phyloP scores from a whole-genome alignment of 305 asterid species.

The Solanum hybrid region DNA sequence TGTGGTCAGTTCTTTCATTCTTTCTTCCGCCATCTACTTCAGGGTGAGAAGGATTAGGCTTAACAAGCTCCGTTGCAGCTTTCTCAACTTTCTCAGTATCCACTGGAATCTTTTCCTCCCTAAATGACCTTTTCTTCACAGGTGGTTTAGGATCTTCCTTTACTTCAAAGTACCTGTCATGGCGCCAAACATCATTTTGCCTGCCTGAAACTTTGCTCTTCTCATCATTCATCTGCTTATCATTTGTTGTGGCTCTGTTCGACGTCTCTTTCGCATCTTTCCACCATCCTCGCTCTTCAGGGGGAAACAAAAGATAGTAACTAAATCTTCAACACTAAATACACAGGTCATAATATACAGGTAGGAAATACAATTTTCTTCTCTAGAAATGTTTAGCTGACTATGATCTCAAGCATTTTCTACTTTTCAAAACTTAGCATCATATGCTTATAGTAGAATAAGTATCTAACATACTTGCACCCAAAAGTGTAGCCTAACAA shows the following conservation, averaged over 20 bases:
- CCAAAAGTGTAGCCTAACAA: background rate
- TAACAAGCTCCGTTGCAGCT: constrained; percentile 22
- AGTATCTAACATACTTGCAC: background rate
- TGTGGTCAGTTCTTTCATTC: constrained; percentile 29
- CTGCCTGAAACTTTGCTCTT: constrained; percentile 33
- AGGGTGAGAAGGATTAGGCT: constrained; percentile 23
- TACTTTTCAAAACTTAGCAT: background rate
- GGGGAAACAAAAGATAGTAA: constrained; percentile 4
- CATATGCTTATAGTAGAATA: background rate
- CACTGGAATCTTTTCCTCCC: constrained; percentile 58
- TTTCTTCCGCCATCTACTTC: constrained; percentile 26
- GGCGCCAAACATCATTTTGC: constrained; percentile 46
- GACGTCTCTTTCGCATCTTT: constrained; percentile 47
- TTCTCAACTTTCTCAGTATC: constrained; percentile 37
- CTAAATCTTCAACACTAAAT: background rate
- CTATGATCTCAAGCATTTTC: background rate
- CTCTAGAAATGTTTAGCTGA: background rate
- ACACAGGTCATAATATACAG: background rate
- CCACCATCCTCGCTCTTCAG: constrained; percentile 71
- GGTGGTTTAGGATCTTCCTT: constrained; percentile 38
- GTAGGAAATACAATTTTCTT: background rate
- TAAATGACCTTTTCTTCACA: constrained; percentile 55
- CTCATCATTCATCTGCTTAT: constrained; percentile 28
- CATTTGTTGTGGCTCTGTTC: constrained; percentile 22
- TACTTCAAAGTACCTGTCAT: constrained; percentile 59